Evolutionary conservation across 495 filamentous ascomycete species (phyloP), one percentile per base, ranked within the genome.

Genomic region (Umbilicaria muhlenbergii): DNA sequence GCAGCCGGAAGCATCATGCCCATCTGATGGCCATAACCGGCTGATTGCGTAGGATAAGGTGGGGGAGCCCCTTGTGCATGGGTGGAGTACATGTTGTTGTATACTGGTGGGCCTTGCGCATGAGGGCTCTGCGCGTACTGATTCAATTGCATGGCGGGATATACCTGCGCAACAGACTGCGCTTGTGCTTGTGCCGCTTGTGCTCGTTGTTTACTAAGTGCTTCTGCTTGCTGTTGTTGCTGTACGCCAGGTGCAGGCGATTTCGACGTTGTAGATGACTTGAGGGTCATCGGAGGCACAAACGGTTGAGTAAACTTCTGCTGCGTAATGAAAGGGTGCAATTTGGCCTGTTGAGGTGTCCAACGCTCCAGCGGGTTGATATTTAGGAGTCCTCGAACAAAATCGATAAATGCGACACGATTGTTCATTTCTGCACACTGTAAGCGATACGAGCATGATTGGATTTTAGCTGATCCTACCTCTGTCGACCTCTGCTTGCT

Each of bases 271-370:
- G 84, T 78, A 35, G 80, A 83, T 33, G 85, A 76, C 60, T 93
- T 94, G 36, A 94, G 63, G 50, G 93, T 94, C 86, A 94, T 92
- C 8, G 89, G 92, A n/a, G 92, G 92, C 31, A 95, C 79, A 55
- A 96, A 99, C 6, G 84, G 85, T 12, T 86, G 87, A 0, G 87
- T 94, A 57, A 80, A 96, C 64, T 99, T 99, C 50, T 91, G 82
- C 53, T 99, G 92, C 0, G 92, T 99, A 53, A 99, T 99, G 67
- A 99, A 99, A 3, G 92, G 92, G 53, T 99, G 92, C 52, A 94
- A 59, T 54, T 94, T 94, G 28, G 92, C 92, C 58, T 99, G 92
- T 53, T 94, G 88, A 11, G 92, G 92, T 13, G 92, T 93, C 92
- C 92, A 99, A 47, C 92, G 70, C 57, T 99, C 92, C 19, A 99